phyloP scores from a whole-genome alignment of 805 yeast species.

The Candida insectalens region DNA sequence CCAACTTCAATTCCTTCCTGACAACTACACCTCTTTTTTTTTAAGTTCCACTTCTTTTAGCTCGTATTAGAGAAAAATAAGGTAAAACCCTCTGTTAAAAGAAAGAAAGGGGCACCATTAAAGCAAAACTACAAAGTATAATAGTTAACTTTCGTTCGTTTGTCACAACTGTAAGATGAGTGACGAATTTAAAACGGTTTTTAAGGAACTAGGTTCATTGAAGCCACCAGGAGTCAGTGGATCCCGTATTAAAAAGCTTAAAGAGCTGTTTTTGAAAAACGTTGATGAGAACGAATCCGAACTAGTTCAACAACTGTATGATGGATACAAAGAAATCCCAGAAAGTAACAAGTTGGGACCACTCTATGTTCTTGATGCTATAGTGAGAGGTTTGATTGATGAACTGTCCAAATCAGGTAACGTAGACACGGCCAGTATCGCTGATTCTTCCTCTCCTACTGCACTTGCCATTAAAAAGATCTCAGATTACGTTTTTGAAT shows the following conservation, averaged over 20 bases:
- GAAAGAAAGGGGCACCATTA: no score
- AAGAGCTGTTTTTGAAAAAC: conserved; percentile 66
- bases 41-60: no score
- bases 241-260: conserved; percentile 80
- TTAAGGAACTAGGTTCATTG: conserved; percentile 42
- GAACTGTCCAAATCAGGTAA: conserved; percentile 45
- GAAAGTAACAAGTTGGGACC: conserved; percentile 83
- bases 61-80: no score
- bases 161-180: conserved; percentile 7
- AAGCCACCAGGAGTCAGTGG: conserved; percentile 94
- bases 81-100: no score
- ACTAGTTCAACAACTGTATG: conserved; percentile 47
- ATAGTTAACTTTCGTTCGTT: not conserved
- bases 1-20: no score
- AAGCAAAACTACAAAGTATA: no score
- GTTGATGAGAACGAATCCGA: conserved; percentile 39
- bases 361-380: conserved; percentile 84
- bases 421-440: not conserved
- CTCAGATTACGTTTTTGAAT: conserved; percentile 50
- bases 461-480: conserved; percentile 59
- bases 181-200: conserved; percentile 37
- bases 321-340: conserved; percentile 65
- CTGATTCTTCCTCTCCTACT: conserved; percentile 37
- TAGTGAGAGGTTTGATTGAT: conserved; percentile 77
- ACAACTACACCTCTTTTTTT: no score